Base-by-base conservation (phyloP, 176 grass and related monocot species). In the Avena insularis region DNA sequence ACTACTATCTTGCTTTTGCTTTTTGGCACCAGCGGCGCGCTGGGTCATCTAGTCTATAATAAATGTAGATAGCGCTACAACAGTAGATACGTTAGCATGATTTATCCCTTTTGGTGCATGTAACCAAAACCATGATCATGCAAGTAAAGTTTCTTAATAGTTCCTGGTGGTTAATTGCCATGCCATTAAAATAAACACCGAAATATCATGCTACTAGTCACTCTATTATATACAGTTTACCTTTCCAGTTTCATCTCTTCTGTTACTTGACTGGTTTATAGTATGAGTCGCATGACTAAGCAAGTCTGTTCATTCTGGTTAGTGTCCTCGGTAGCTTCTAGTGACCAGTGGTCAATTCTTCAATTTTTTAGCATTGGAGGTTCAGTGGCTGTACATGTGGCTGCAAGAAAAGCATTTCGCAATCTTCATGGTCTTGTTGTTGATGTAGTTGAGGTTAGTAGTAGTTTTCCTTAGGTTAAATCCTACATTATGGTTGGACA, bases 381-480 rank as follows among this genome's bases (percentile, higher is more conserved):
- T 88, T 96, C 97, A 6, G 89, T 99, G 33, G 97, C 94, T 89
- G 91, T 99, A 77, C 91, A 99, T 90, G 92, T 99, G 71, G 92
- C 97, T 83, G 97, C 94, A 86, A 92, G 68, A 77, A 96, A 87
- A 86, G 87, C 72, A 55, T 77, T 99, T 50, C 78, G 11, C 63
- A 96, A 89, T 89, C 82, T 99, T 88, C 85, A 90, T 57, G 97
- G 97, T 56, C 94, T 99, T 87, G 50, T 99, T 58, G 94, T 99
- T 58, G 97, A 99, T 86, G 94, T 99, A 75, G 97, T 99, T 85
- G 97, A 99, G 97, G 97, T 99, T 75, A 81, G 89, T 68, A 75
- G 58, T 6, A 56, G 43, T 88, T 87, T 93, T 83, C 46, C 69
- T 61, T 82, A 70, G n/a, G 25, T 78, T 35, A 19, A 20, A 35